Base-by-base conservation (phyloP, 2,329 filamentous ascomycete genomes). In the Arthrobotrys pseudoclavata region DNA sequence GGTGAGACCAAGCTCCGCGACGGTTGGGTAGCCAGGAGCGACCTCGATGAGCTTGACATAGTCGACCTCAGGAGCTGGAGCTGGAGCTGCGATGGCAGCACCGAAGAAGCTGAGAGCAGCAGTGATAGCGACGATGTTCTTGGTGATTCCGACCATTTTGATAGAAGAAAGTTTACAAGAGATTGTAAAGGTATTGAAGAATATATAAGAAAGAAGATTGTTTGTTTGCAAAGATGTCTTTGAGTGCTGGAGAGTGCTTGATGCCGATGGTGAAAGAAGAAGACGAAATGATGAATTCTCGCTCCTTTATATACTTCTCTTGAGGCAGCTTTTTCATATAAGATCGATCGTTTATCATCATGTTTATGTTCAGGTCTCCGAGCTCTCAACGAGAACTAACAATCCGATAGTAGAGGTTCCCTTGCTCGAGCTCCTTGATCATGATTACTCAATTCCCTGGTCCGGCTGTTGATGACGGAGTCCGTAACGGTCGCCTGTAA, bases 141-240 rank as follows among this genome's bases (percentile, higher is more conserved):
- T 71, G 37, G 68, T 66, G 69, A 72, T 60, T 66, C 50, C 69
- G 24, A 72, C 47, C 69, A 72, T 72, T 72, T 64, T 72, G 69
- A 66, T 72, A n/a, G n/a, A 24, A 9, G 34, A 37, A 64, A 20
- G 37, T 66, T 50, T 48, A 48, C 24, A 53, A 64, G 20, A 50
- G 26, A 20, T 71, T 57, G 50, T 66, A 60, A 57, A 62, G 18
- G 50, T 61, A 48, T 15, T 63, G n/a, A 47, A 24, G 26, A 31
- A 26, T 71, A 48, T 42, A 34, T 34, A 71, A 48, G 42, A 52
- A 18, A 57, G 48, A 42, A 50, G 60, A 48, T 47, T 68, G 22
- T 18, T 48, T 6, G 18, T 50, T 66, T 55, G 48, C 13, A 24
- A n/a, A 31, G 48, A 22, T 37, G 20, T 22, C 20, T 29, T 18